A percentile compares a stretch with the other conserved stretches of the same genome.
Conservation (phyloP, 2,329 filamentous ascomycete genomes). For the Erysiphe neolycopersici region DNA sequence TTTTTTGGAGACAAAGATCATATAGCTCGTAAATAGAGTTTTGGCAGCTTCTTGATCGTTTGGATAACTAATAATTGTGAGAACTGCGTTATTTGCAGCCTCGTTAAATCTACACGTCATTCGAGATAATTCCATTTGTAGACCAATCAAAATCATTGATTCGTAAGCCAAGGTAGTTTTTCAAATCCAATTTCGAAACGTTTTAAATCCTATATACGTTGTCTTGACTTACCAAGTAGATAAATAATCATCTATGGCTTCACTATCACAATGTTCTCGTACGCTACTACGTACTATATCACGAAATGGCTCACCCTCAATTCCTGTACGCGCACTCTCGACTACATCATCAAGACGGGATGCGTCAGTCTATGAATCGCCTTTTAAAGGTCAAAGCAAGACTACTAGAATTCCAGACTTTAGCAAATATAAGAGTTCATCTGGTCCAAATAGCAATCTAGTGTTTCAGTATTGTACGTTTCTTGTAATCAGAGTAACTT, state of each 20-base stretch:
- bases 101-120: too few relatives aligned
- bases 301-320: slow-evolving; percentile 15
- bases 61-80: too few relatives aligned
- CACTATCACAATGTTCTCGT: slow-evolving; percentile 41
- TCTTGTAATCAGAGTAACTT: neutral
- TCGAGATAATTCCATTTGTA: too few relatives aligned
- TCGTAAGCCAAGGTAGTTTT: too few relatives aligned
- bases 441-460: slow-evolving; percentile 45
- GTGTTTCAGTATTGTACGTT: slow-evolving; percentile 57
- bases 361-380: slow-evolving; percentile 27
- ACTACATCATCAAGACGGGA: slow-evolving; percentile 14
- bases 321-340: slow-evolving; percentile 26
- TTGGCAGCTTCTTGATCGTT: too few relatives aligned
- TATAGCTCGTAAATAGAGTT: too few relatives aligned
- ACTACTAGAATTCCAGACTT: slow-evolving; percentile 64
- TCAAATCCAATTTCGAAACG: too few relatives aligned
- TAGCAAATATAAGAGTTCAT: slow-evolving; percentile 56
- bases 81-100: too few relatives aligned
- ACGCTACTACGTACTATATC: slow-evolving; percentile 35
- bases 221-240: too few relatives aligned
- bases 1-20: too few relatives aligned
- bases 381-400: slow-evolving; percentile 27
- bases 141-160: too few relatives aligned
- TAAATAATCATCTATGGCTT: slow-evolving; percentile 25
- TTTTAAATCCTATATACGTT: too few relatives aligned